These are phyloP conservation scores for Yamadazyma nakazawae DNA, from an alignment of 805 yeast species.

Conservation along the genomic window DNA sequence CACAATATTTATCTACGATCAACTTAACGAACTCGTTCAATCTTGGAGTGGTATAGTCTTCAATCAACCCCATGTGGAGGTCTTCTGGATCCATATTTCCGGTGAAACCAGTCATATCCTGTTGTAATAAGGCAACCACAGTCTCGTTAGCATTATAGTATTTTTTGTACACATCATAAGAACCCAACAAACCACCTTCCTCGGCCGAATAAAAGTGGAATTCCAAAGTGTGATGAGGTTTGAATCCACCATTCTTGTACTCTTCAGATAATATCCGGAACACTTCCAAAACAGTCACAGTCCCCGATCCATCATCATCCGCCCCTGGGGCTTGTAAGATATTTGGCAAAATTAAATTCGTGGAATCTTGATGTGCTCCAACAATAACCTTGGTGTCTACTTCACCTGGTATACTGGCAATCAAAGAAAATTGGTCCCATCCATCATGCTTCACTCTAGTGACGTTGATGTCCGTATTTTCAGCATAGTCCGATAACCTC, in stretches of 20 bases:
- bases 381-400: slow-evolving; percentile 57
- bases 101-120: slow-evolving; percentile 89
- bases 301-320: slow-evolving; percentile 92
- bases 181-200: slow-evolving; percentile 88
- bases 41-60: slow-evolving; percentile 57
- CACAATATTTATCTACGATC: slow-evolving; percentile 59
- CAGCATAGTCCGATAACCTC: slow-evolving; percentile 42
- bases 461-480: slow-evolving; percentile 30
- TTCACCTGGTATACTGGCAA: slow-evolving; percentile 60
- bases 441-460: slow-evolving; percentile 54
- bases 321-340: slow-evolving; percentile 85
- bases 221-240: slow-evolving; percentile 73
- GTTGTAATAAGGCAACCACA: slow-evolving; percentile 85
- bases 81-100: slow-evolving; percentile 47
- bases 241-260: slow-evolving; percentile 31
- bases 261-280: slow-evolving; percentile 55
- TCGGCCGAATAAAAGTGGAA: slow-evolving; percentile 96
- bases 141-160: slow-evolving; percentile 45
- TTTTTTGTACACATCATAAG: slow-evolving; percentile 66
- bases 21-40: slow-evolving; percentile 61
- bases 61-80: slow-evolving; percentile 71
- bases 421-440: slow-evolving; percentile 78
- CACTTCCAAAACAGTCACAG: slow-evolving; percentile 73
- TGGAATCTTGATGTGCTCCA: slow-evolving; percentile 89
- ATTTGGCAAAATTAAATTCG: slow-evolving; percentile 68